Percentiles rank a stretch among this genome's conserved stretches.
phyloP scores from a whole-genome alignment of 768 basidiomycete species.

The Plicaturopsis crispa region DNA sequence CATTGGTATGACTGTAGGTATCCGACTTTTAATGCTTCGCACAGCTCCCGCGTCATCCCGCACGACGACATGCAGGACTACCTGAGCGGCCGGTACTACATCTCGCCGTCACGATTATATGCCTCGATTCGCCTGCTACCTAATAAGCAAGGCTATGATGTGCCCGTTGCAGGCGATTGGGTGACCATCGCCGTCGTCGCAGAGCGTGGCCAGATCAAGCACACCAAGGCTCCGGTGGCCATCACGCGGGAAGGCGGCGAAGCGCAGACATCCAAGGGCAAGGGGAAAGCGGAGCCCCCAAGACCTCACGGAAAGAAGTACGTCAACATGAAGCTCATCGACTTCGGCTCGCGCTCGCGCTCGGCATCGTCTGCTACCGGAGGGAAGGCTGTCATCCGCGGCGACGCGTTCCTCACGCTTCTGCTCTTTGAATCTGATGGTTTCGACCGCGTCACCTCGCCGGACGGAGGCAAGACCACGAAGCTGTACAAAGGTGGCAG shows the following conservation, averaged over 20 bases:
- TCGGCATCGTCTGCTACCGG: constrained; percentile 46
- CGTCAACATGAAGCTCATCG: constrained; percentile 78
- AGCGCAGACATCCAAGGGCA: constrained; percentile 15
- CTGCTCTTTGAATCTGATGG: constrained; percentile 85
- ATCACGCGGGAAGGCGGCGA: constrained; percentile 30
- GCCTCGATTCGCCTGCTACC: constrained; percentile 72
- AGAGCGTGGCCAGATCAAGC: constrained; percentile 74
- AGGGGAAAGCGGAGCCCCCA: constrained; percentile 17
- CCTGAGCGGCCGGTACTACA: constrained; percentile 75
- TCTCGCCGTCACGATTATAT: constrained; percentile 87
- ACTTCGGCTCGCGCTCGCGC: constrained; percentile 62
- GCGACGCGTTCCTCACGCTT: constrained; percentile 79
- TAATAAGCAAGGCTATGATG: constrained; percentile 79
- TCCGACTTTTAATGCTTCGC: constrained; percentile 1
- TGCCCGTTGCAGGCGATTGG: constrained; percentile 92
- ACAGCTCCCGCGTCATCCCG: constrained; percentile 63
- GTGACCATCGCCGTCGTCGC: constrained; percentile 94
- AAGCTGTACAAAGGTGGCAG: constrained; percentile 85
- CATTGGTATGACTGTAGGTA: not conserved
- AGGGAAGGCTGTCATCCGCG: constrained; percentile 53
- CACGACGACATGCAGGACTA: constrained; percentile 78
- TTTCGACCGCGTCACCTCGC: constrained; percentile 46
- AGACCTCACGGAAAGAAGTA: constrained; percentile 68
- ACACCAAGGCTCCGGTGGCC: constrained; percentile 60
- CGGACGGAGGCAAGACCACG: constrained; percentile 40